A percentile compares a stretch with the other conserved stretches of the same genome.
phyloP scores from a whole-genome alignment of 1,284 basidiomycete species.

The Tremellales sp. region DNA sequence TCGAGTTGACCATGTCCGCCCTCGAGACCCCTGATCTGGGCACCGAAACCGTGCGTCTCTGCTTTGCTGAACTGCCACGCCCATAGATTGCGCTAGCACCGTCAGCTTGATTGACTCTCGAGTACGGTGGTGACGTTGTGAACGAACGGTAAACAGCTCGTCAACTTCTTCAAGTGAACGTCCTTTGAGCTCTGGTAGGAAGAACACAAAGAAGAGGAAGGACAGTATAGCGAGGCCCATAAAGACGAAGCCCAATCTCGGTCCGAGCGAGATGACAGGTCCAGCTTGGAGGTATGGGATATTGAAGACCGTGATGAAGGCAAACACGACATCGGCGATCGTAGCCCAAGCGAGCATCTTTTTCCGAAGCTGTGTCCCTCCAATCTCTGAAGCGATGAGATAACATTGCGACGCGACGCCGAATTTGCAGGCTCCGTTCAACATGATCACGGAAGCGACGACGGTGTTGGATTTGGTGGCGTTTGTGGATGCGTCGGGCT shows the following conservation, averaged over 20 bases:
- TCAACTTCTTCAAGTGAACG: slow-evolving; percentile 16
- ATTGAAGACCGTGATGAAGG: slow-evolving; percentile 11
- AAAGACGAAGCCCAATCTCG: slow-evolving; percentile 20
- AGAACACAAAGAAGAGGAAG: slow-evolving; percentile 16
- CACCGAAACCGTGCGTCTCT: slow-evolving; percentile 6
- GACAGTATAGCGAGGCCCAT: slow-evolving; percentile 10
- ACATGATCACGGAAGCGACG: slow-evolving; percentile 6
- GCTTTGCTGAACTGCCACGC: slow-evolving; percentile 9
- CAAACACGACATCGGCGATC: slow-evolving; percentile 8
- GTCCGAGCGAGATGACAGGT: slow-evolving; percentile 5
- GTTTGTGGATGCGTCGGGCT: neutral
- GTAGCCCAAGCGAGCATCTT: slow-evolving; percentile 8
- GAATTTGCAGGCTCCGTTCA: slow-evolving; percentile 3
- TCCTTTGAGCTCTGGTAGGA: slow-evolving; percentile 17
- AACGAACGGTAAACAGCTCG: slow-evolving; percentile 13
- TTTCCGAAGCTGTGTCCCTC: slow-evolving; percentile 16
- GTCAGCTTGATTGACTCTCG: neutral
- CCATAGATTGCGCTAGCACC: slow-evolving; percentile 4
- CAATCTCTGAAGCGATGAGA: slow-evolving; percentile 15
- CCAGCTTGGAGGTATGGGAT: slow-evolving; percentile 14
- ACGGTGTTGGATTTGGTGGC: slow-evolving; percentile 6
- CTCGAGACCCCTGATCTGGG: no score
- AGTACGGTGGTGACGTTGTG: no score
- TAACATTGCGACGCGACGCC: slow-evolving; percentile 9
- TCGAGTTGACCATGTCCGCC: no score